These are phyloP conservation scores for Saturnispora gosingensis DNA, from an alignment of 805 yeast species.

Conservation along the genomic window DNA sequence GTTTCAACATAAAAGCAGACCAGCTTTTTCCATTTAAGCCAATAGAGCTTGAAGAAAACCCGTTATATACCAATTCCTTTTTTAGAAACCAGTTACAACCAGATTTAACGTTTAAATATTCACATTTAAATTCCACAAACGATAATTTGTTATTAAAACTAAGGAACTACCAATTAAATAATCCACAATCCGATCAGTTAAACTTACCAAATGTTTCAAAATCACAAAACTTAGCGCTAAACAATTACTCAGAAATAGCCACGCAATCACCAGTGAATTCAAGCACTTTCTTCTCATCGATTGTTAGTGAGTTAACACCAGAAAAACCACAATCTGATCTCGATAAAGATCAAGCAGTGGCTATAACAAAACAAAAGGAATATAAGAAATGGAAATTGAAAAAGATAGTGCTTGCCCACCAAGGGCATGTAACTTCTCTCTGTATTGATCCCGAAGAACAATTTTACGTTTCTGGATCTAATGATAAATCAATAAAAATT, in stretches of 20 bases:
- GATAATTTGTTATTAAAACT: background rate
- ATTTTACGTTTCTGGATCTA: conserved; percentile 89
- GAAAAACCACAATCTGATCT: background rate
- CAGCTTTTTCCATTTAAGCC: background rate
- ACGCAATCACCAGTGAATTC: background rate
- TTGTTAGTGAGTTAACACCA: background rate
- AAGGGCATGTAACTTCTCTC: conserved; percentile 85
- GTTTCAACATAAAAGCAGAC: background rate
- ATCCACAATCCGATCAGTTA: background rate
- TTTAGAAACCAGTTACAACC: background rate
- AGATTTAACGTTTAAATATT: background rate
- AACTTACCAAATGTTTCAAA: background rate
- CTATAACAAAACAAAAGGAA: background rate
- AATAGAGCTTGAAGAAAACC: background rate
- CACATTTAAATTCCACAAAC: background rate
- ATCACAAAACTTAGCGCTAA: background rate
- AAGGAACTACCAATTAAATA: background rate
- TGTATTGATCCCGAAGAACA: conserved; percentile 78
- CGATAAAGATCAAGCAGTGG: background rate
- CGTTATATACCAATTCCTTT: background rate
- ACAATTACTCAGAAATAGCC: background rate
- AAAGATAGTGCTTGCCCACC: conserved; percentile 77
- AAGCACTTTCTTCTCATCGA: background rate
- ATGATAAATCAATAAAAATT: conserved; percentile 79
- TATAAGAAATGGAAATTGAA: conserved; percentile 53